Conservation (phyloP, 805 yeast genomes). For the Zygoascus tannicola region DNA sequence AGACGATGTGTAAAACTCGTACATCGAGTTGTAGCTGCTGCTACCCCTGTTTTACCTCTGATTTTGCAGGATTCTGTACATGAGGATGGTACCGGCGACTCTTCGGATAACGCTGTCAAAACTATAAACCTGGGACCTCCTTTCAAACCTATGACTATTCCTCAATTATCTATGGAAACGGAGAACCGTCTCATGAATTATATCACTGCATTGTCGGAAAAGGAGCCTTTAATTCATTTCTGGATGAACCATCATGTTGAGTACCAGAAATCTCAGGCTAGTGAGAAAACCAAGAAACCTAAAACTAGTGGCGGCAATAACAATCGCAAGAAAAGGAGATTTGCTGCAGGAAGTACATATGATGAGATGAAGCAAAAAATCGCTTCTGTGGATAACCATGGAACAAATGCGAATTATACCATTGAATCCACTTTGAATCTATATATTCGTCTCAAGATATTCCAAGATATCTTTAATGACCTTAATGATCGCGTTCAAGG, state of each 20-base stretch:
- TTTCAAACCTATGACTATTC: conserved; percentile 5
- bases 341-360: background rate
- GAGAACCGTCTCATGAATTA: conserved; percentile 14
- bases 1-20: conserved; percentile 17
- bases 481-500: conserved; percentile 24
- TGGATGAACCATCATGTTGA: conserved; percentile 20
- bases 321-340: background rate
- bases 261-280: conserved; percentile 9
- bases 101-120: conserved; percentile 4
- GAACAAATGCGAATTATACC: background rate
- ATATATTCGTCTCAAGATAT: conserved; percentile 16
- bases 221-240: conserved; percentile 16
- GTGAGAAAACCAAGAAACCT: background rate
- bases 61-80: conserved; percentile 17
- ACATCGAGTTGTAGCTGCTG: conserved; percentile 18
- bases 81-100: conserved; percentile 3
- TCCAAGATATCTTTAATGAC: conserved; percentile 20
- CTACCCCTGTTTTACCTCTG: conserved; percentile 20
- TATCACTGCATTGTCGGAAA: conserved; percentile 16
- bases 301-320: background rate
- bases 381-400: background rate
- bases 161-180: conserved; percentile 14
- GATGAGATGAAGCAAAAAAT: background rate
- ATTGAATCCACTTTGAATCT: conserved; percentile 8
- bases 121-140: background rate